These are phyloP conservation scores for Rhizopogon salebrosus DNA, from an alignment of 768 basidiomycete genomes.

Conservation along the genomic window DNA sequence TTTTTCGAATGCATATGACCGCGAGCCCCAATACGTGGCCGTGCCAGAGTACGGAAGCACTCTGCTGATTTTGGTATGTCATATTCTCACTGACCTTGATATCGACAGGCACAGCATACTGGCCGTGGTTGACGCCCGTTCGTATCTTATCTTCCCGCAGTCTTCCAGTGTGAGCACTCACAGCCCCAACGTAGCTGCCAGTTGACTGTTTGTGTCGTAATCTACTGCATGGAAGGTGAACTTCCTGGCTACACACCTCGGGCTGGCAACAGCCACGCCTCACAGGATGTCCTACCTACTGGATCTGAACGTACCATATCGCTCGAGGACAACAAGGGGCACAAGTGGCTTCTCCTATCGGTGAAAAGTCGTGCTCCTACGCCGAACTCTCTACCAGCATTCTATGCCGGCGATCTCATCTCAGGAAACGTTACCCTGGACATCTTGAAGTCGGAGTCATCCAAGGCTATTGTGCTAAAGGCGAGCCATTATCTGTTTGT, in stretches of 20 bases:
- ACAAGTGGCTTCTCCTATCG: slow-evolving; percentile 43
- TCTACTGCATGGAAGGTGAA: slow-evolving; percentile 7
- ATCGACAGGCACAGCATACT: not conserved
- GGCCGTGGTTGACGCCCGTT: not conserved
- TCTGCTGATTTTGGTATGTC: no score
- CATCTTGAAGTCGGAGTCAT: slow-evolving; percentile 41
- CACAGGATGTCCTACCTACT: not conserved
- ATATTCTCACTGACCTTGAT: not conserved
- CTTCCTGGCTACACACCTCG: slow-evolving; percentile 13
- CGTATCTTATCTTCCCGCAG: not conserved
- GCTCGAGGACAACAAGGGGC: slow-evolving; percentile 36
- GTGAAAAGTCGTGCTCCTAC: slow-evolving; percentile 38
- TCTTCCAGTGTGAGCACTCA: not conserved
- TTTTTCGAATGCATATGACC: no score
- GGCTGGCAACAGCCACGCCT: not conserved
- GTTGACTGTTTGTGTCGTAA: not conserved
- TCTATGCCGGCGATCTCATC: slow-evolving; percentile 44
- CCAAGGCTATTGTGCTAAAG: slow-evolving; percentile 43
- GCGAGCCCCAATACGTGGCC: no score
- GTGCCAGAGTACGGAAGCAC: no score
- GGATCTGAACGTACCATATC: slow-evolving; percentile 33
- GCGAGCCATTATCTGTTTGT: not conserved
- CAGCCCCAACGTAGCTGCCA: not conserved
- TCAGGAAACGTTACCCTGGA: slow-evolving; percentile 48
- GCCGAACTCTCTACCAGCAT: slow-evolving; percentile 37